A percentile compares a stretch with the other conserved stretches of the same genome.
Evolutionary conservation across 2,329 filamentous ascomycete species (phyloP).

Genomic region (Aspergillus terreus): DNA sequence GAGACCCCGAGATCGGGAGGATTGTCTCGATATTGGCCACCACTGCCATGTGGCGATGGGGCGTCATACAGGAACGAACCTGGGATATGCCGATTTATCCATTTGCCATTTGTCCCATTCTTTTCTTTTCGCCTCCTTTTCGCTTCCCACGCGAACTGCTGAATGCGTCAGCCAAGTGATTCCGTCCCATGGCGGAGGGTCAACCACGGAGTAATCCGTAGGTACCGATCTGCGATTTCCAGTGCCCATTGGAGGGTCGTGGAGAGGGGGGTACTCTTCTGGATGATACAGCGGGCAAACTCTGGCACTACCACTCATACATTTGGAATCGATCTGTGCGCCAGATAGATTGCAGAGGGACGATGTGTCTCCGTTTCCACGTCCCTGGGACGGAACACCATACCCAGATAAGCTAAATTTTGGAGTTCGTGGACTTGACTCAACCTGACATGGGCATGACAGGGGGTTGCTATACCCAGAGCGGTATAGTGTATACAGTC

Average conservation of each 20-base stretch:
- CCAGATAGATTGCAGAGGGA: no score
- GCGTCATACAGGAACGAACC: neutral
- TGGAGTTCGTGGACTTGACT: neutral
- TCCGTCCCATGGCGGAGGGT: no score
- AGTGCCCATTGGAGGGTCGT: no score
- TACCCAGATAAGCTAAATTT: neutral
- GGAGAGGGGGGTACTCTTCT: no score
- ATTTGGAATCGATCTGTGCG: neutral
- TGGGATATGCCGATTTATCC: neutral
- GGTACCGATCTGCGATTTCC: no score
- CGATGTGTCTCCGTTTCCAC: no score
- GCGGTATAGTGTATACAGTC: slow-evolving; percentile 2
- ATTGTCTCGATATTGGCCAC: neutral
- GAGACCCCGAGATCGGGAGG: neutral
- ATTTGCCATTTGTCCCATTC: neutral
- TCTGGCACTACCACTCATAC: neutral
- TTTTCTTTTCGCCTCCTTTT: neutral
- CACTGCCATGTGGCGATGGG: neutral
- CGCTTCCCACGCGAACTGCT: neutral
- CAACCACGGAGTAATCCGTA: no score
- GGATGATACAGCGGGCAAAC: no score
- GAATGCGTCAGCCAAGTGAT: neutral
- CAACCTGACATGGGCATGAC: neutral
- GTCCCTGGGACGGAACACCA: no score
- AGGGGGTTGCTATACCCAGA: neutral